Conservation (phyloP, 208 protist species). For the Crithidia brevicula region DNA sequence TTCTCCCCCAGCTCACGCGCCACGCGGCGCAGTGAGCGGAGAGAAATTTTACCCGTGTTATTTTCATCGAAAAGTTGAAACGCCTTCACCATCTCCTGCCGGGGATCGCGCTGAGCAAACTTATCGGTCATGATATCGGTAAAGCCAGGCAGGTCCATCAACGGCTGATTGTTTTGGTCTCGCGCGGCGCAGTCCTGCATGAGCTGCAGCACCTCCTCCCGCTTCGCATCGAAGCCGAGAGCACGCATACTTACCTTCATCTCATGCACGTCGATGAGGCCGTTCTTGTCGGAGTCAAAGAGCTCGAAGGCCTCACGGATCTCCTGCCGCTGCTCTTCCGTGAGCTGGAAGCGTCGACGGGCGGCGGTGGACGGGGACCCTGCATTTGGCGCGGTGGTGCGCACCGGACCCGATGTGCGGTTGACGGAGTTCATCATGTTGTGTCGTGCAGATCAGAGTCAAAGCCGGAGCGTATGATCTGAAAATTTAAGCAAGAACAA, state of each 20-base stretch:
- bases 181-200: conserved; percentile 89
- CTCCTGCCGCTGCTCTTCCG: conserved; percentile 98
- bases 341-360: conserved; percentile 95
- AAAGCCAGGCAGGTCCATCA: conserved; percentile 94
- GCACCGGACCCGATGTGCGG: conserved; percentile 41
- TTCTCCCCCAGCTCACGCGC: conserved; percentile 95
- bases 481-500: too few species aligned
- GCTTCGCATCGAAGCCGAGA: conserved; percentile 99
- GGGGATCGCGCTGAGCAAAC: conserved; percentile 92
- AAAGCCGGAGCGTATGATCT: too few species aligned
- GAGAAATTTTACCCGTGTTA: conserved; percentile 94
- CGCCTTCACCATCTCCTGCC: conserved; percentile 96
- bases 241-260: conserved; percentile 99
- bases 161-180: conserved; percentile 79
- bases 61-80: conserved; percentile 98
- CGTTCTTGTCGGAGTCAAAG: conserved; percentile 97
- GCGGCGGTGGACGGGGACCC: conserved; percentile 31
- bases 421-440: conserved; percentile 33
- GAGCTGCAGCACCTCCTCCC: conserved; percentile 90
- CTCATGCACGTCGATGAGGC: conserved; percentile 98
- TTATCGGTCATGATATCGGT: conserved; percentile 94
- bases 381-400: conserved; percentile 41
- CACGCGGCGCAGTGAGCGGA: conserved; percentile 94
- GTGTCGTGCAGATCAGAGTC: too few species aligned
- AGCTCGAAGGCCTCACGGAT: conserved; percentile 99